Evolutionary conservation across 2,329 filamentous ascomycete species (phyloP).

Genomic region (Leptographium flavum): DNA sequence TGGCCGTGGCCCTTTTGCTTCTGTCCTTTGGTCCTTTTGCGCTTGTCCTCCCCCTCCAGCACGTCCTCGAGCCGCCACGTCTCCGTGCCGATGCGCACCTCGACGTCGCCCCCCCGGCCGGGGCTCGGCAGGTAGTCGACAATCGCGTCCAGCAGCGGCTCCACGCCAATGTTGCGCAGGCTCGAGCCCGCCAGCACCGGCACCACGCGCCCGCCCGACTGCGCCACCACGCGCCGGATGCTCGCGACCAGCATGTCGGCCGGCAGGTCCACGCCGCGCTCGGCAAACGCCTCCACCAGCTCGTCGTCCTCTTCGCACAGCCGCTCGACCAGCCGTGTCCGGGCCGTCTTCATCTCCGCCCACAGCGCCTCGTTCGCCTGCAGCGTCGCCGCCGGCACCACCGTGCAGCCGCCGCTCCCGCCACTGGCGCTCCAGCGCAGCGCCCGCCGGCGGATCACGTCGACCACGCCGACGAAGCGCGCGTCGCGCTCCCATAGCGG

Average conservation of each 20-base stretch:
- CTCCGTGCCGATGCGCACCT: conserved; percentile 27
- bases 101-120: conserved; percentile 15
- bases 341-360: conserved; percentile 59
- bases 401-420: conserved; percentile 22
- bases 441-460: conserved; percentile 62
- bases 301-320: conserved; percentile 80
- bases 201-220: conserved; percentile 56
- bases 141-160: conserved; percentile 79
- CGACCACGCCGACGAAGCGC: conserved; percentile 66
- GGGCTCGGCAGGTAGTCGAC: conserved; percentile 79
- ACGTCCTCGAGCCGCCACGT: conserved; percentile 29
- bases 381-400: conserved; percentile 19
- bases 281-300: conserved; percentile 74
- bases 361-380: conserved; percentile 40
- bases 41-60: conserved; percentile 16
- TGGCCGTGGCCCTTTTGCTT: not conserved
- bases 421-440: conserved; percentile 56
- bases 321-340: conserved; percentile 65
- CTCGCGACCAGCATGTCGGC: conserved; percentile 53
- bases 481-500: conserved; percentile 81
- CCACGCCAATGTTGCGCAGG: conserved; percentile 86
- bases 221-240: conserved; percentile 57
- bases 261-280: conserved; percentile 61
- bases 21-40: conserved; percentile 10
- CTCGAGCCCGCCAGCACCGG: conserved; percentile 87